Evolutionary conservation across 2,329 filamentous ascomycete genomes (phyloP), one percentile per base, ranked within the genome.

Genomic region (Hymenoscyphus repandus): DNA sequence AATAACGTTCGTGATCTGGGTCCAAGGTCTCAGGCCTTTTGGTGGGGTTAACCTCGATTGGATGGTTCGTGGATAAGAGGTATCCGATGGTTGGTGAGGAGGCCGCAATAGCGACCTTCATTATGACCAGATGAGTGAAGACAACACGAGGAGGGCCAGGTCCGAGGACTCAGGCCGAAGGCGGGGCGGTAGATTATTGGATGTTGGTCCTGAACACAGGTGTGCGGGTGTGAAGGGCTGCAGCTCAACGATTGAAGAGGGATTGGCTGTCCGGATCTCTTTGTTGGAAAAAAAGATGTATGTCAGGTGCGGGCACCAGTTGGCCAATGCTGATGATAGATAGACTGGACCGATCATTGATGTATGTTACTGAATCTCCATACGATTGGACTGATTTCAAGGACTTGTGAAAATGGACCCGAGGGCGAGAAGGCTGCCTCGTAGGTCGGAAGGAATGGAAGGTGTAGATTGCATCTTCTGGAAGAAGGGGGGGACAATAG

Each of bases 171-270:
- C 10, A 22, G 45, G 45, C 7, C 36, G 36, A 27, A 39, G 34
- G 36, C 20, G 44, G 44, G 32, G 17, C 18, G 15, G 13, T 11
- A 32, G 18, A 45, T 45, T 45, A 45, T 45, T 45, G 42, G 42
- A 38, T 30, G 33, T 46, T 30, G 33, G 44, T 15, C 34, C 15
- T 7, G 30, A 17, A 45, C 17, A 17, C 15, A 27, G 17, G 11
- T 9, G 20, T 33, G 42, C 9, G 6, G n/a, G 20, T 30, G 30
- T 30, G n/a, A 33, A 18, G 32, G 15, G 27, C 40, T 17, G 45
- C 22, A 39, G 18, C 22, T 37, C 33, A 7, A 31, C 36, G 20
- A 31, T 13, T 32, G 18, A 7, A 31, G 27, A 31, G 12, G 40
- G 40, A 43, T 43, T 43, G 40, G 40, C 12, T 43, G 40, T 43